Evolutionary conservation across 257 asterid species (phyloP).

Genomic region (Nyctanthes arbortristis): DNA sequence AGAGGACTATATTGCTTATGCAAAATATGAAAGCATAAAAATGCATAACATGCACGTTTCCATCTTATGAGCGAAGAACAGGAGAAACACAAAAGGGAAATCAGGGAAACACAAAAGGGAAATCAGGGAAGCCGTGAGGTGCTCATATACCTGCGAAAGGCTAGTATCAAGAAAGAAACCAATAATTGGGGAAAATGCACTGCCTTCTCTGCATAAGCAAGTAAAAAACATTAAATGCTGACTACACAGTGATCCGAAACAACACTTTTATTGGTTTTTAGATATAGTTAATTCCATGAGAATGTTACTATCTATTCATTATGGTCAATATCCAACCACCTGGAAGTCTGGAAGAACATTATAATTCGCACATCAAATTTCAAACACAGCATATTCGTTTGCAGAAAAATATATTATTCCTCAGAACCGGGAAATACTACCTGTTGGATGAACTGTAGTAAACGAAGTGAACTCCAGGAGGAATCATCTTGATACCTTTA

Average conservation of each 20-base stretch:
- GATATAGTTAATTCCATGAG: not conserved
- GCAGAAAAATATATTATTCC: not conserved
- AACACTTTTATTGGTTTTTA: not conserved
- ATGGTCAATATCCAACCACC: not conserved
- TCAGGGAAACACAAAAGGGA: not conserved
- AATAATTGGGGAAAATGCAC: constrained; percentile 72
- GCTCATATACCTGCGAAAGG: constrained; percentile 65
- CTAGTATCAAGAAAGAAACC: constrained; percentile 62
- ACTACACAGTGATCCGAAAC: constrained; percentile 10
- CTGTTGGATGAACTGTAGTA: constrained; percentile 75
- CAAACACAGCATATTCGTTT: not conserved
- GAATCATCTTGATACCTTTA: constrained; percentile 92
- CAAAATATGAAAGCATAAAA: not conserved
- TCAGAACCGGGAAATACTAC: constrained; percentile 37
- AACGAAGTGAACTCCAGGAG: constrained; percentile 83
- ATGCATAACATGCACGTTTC: not conserved
- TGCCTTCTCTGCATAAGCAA: constrained; percentile 64
- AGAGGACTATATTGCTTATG: not conserved
- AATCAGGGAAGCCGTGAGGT: constrained; percentile 8
- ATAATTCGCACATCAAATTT: not conserved
- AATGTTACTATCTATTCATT: not conserved
- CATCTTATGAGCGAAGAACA: not conserved
- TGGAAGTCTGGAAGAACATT: no score
- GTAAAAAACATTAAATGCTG: not conserved
- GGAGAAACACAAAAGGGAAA: no score